These are phyloP conservation scores for Nakaseomyces uthaithaninus DNA, from an alignment of 1,139 yeast species.

Conservation along the genomic window DNA sequence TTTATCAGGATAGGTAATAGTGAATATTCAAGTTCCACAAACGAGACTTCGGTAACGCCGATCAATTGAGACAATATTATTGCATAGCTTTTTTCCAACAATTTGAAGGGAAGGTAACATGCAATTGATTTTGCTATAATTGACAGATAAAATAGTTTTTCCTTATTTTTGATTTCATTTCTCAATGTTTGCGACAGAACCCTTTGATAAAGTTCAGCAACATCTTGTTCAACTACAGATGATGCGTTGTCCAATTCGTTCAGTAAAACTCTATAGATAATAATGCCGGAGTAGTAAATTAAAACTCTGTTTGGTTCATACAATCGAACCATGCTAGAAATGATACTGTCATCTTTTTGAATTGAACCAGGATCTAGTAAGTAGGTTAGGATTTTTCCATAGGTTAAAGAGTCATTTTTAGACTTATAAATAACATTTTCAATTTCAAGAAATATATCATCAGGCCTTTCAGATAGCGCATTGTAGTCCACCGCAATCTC, in stretches of 20 bases:
- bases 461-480: conserved; percentile 25
- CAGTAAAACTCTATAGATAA: not conserved
- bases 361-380: not conserved
- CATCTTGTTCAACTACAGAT: not conserved
- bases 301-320: not conserved
- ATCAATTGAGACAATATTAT: conserved; percentile 57
- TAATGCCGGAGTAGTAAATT: conserved; percentile 1
- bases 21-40: conserved; percentile 38
- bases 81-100: conserved; percentile 38
- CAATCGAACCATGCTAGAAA: not conserved
- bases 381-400: not conserved
- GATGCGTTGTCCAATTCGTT: conserved; percentile 1
- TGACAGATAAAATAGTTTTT: not conserved
- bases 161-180: not conserved
- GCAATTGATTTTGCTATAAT: not conserved
- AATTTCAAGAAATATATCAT: conserved; percentile 16
- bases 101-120: not conserved
- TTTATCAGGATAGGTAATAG: conserved; percentile 45
- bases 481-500: conserved; percentile 36
- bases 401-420: not conserved
- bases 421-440: conserved; percentile 17
- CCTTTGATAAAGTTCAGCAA: not conserved
- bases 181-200: not conserved
- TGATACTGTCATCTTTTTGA: not conserved
- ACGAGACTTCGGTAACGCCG: conserved; percentile 42